Evolutionary conservation across 2,329 filamentous ascomycete species (phyloP).

Genomic region (Alternaria dauci): DNA sequence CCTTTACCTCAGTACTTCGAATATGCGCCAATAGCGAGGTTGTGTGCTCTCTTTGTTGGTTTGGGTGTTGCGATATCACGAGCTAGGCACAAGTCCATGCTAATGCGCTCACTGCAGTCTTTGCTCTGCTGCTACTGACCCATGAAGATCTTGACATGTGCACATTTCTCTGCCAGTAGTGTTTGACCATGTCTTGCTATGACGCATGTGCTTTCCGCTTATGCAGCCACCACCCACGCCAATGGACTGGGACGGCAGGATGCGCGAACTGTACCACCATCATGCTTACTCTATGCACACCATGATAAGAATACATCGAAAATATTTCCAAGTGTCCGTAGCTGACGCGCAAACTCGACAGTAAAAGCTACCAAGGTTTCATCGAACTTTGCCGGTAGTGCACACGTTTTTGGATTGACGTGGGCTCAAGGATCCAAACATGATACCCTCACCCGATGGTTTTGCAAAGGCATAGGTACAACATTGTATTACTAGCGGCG

Average conservation of each 20-base stretch:
- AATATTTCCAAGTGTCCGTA: not conserved
- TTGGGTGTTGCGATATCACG: not conserved
- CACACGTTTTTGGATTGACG: not conserved
- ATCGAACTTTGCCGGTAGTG: not conserved
- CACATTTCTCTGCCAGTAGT: not conserved
- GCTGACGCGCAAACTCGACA: not conserved
- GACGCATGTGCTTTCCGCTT: not conserved
- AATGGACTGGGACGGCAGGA: not conserved
- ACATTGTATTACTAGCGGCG: not conserved
- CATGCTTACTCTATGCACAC: not conserved
- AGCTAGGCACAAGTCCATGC: not conserved
- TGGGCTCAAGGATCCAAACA: not conserved
- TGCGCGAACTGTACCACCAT: not conserved
- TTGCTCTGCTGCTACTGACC: not conserved
- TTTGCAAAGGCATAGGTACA: not conserved
- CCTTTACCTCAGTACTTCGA: not conserved
- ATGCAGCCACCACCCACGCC: not conserved
- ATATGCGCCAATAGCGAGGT: not conserved
- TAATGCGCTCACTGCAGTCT: not conserved
- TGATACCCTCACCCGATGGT: not conserved
- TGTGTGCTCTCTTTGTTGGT: not conserved
- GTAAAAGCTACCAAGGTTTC: not conserved
- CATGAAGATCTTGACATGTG: not conserved
- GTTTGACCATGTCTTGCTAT: not conserved
- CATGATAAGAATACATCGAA: not conserved